Evolutionary conservation across 257 asterid species (phyloP).

Genomic region (Parsonsia alboflavescens): DNA sequence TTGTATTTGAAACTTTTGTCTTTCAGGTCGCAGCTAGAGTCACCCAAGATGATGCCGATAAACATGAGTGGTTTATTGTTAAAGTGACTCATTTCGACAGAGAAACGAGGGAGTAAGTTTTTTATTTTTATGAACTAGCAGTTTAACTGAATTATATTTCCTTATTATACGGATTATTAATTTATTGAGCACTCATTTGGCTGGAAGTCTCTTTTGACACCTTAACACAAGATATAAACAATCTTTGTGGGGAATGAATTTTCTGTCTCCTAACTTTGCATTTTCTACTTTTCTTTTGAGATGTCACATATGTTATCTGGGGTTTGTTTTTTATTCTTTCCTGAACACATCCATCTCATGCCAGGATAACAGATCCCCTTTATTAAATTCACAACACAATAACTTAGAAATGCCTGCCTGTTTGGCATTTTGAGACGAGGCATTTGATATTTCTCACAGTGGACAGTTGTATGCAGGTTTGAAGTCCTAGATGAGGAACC

Average conservation of each 20-base stretch:
- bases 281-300: not conserved
- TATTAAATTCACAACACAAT: not conserved
- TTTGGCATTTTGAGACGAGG: not conserved
- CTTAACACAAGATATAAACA: not conserved
- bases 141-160: not conserved
- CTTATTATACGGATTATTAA: not conserved
- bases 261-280: not conserved
- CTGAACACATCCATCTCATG: not conserved
- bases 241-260: not conserved
- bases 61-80: constrained; percentile 96
- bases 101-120: constrained; percentile 79
- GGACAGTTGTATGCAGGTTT: constrained; percentile 40
- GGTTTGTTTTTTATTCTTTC: not conserved
- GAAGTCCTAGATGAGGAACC: constrained; percentile 98
- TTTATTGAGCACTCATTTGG: too few species aligned
- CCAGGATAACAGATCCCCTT: not conserved
- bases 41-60: constrained; percentile 75
- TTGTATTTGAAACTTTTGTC: constrained; percentile 10
- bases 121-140: not conserved
- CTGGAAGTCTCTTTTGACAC: not conserved
- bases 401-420: too few species aligned
- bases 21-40: constrained; percentile 94
- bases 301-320: not conserved
- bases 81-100: constrained; percentile 93
- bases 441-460: constrained; percentile 2